phyloP scores from a whole-genome alignment of 352 stramenopile species.

The Phytophthora ramorum region DNA sequence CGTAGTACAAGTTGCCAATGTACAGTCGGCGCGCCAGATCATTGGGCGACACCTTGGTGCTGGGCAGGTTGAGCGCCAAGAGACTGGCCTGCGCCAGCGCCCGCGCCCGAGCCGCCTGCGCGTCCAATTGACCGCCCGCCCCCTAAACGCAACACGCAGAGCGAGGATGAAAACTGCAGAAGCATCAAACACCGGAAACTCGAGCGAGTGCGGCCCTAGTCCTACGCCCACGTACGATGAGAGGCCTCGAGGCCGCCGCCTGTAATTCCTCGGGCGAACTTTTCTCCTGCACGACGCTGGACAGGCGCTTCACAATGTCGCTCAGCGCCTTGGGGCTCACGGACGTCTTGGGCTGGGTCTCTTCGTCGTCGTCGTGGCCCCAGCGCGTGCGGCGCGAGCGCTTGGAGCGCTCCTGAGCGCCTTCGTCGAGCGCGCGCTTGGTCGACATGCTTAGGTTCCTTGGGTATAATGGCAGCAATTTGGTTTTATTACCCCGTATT shows the following conservation, averaged over 20 bases:
- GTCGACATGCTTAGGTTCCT: neutral
- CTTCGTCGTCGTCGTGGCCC: slow-evolving; percentile 30
- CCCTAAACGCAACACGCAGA: slow-evolving; percentile 49
- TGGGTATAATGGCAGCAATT: no score
- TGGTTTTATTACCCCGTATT: no score
- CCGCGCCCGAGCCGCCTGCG: slow-evolving; percentile 60
- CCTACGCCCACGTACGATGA: slow-evolving; percentile 37
- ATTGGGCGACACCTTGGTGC: slow-evolving; percentile 52
- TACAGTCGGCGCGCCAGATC: slow-evolving; percentile 81
- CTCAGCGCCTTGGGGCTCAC: slow-evolving; percentile 41
- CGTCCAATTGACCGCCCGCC: slow-evolving; percentile 47
- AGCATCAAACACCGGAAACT: slow-evolving; percentile 36
- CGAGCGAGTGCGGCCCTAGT: neutral
- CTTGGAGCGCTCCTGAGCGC: slow-evolving; percentile 30
- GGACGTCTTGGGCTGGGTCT: slow-evolving; percentile 1
- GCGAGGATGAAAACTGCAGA: slow-evolving; percentile 56
- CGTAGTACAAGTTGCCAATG: slow-evolving; percentile 86
- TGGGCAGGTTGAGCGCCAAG: slow-evolving; percentile 61
- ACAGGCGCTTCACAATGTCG: slow-evolving; percentile 72
- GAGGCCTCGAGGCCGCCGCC: slow-evolving; percentile 21
- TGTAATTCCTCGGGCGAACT: slow-evolving; percentile 48
- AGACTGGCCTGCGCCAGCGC: slow-evolving; percentile 78
- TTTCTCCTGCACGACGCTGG: slow-evolving; percentile 74
- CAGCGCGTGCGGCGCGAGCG: slow-evolving; percentile 50
- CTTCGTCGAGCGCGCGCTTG: slow-evolving; percentile 31